Evolutionary conservation across 345 rosid genomes (phyloP).

Genomic region (Xanthoceras sorbifolium): DNA sequence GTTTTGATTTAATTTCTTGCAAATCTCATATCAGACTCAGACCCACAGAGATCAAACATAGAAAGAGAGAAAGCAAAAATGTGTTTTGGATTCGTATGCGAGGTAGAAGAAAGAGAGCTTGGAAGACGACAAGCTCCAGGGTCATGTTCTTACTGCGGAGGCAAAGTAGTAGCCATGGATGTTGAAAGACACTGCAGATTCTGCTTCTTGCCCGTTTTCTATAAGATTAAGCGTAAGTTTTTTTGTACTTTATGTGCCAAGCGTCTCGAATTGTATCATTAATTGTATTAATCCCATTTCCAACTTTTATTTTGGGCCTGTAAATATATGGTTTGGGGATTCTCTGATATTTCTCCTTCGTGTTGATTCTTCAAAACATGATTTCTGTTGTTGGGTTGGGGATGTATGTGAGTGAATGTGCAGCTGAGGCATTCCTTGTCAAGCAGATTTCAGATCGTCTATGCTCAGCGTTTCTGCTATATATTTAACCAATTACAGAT

Average conservation of each 20-base stretch:
- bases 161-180: conserved; percentile 69
- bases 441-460: too few species aligned
- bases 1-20: neutral
- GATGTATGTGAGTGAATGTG: too few species aligned
- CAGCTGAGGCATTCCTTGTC: too few species aligned
- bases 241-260: conserved; percentile 63
- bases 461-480: too few species aligned
- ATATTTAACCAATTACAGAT: neutral
- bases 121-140: conserved; percentile 78
- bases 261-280: conserved; percentile 46
- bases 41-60: neutral
- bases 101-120: conserved; percentile 61
- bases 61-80: conserved; percentile 32
- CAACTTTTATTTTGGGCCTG: too few species aligned
- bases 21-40: neutral
- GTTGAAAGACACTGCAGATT: conserved; percentile 71
- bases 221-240: conserved; percentile 59
- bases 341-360: neutral
- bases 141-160: conserved; percentile 77
- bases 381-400: neutral
- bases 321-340: neutral
- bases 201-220: conserved; percentile 77
- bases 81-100: conserved; percentile 59
- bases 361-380: neutral
- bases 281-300: too few species aligned